These are phyloP conservation scores for Leccinum variicolor DNA, from an alignment of 768 basidiomycete species.

Conservation along the genomic window DNA sequence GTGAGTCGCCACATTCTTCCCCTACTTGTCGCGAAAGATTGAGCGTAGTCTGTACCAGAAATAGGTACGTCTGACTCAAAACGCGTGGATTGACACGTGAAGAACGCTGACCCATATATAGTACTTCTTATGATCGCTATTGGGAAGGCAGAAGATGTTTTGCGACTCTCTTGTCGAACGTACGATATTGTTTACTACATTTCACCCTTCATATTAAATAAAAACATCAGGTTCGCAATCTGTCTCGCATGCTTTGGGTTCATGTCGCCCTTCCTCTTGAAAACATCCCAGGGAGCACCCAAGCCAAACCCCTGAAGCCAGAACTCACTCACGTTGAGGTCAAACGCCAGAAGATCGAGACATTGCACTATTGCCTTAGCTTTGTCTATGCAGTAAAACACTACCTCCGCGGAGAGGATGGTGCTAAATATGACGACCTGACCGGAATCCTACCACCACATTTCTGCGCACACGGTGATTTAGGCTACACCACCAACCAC, in stretches of 20 bases:
- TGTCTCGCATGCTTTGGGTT: constrained; percentile 78
- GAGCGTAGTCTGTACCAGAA: constrained; percentile 38
- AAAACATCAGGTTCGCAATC: constrained; percentile 54
- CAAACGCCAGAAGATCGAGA: constrained; percentile 63
- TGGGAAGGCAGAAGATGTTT: constrained; percentile 90
- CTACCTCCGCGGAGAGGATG: constrained; percentile 84
- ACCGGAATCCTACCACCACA: constrained; percentile 60
- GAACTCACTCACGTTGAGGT: constrained; percentile 51
- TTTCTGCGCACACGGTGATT: constrained; percentile 48
- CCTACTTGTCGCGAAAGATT: not conserved
- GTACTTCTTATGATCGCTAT: constrained; percentile 83
- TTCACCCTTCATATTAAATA: not conserved
- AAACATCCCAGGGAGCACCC: constrained; percentile 37
- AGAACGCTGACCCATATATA: constrained; percentile 24
- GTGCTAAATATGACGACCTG: constrained; percentile 66
- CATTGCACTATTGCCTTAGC: constrained; percentile 64
- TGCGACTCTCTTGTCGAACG: constrained; percentile 63
- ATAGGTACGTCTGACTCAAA: constrained; percentile 46
- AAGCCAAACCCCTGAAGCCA: constrained; percentile 50
- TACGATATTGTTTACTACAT: constrained; percentile 19
- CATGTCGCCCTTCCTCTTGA: constrained; percentile 64
- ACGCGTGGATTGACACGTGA: not conserved
- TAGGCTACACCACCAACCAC: constrained; percentile 37
- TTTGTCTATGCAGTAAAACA: constrained; percentile 73
- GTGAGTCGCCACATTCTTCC: constrained; percentile 34